Evolutionary conservation across 2,329 filamentous ascomycete species (phyloP).

Genomic region (Colletotrichum sp.): DNA sequence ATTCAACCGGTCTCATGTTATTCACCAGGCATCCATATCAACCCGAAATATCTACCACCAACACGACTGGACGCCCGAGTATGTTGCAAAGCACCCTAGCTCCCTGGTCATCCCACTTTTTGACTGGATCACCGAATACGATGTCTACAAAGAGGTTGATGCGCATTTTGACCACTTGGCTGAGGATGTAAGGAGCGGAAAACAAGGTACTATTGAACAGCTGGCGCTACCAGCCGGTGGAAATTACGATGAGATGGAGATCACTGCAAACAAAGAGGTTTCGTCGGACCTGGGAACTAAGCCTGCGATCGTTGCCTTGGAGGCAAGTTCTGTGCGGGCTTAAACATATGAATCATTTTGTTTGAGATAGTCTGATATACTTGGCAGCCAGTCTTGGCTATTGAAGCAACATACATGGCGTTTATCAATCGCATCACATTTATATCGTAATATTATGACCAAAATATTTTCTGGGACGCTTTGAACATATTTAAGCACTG

Average conservation of each 20-base stretch:
- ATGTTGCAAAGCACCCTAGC: not conserved
- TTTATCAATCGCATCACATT: no score
- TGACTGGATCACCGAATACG: not conserved
- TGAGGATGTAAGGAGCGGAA: not conserved
- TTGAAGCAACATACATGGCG: no score
- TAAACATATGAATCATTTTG: not conserved
- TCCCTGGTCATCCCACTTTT: not conserved
- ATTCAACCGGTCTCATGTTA: not conserved
- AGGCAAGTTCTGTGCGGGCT: not conserved
- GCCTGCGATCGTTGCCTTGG: not conserved
- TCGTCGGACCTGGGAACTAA: not conserved
- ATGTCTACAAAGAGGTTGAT: not conserved
- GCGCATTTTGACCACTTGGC: not conserved
- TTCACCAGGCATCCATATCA: not conserved
- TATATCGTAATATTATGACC: no score
- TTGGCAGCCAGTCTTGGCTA: not conserved
- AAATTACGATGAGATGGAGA: not conserved
- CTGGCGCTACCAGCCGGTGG: not conserved
- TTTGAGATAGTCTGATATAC: not conserved
- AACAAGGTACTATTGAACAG: not conserved
- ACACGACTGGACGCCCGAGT: not conserved
- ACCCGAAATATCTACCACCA: not conserved
- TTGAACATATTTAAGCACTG: no score
- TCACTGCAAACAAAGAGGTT: not conserved
- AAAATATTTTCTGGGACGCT: no score